Percentiles rank a stretch among this genome's conserved stretches.
Conservation (phyloP, 2,329 filamentous ascomycete species). For the Aspergillus sp. region DNA sequence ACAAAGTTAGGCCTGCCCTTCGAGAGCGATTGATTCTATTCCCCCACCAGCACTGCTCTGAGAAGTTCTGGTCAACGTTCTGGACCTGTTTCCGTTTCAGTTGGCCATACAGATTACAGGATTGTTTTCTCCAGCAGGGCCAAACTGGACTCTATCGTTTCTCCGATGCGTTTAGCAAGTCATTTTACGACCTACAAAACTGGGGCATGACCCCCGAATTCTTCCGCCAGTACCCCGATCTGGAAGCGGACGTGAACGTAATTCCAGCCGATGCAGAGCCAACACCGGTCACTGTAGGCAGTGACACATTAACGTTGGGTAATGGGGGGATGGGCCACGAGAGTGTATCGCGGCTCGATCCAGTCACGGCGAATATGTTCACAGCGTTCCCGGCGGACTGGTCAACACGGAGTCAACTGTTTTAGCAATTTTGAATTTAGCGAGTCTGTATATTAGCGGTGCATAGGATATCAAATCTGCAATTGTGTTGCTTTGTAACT, state of each 20-base stretch:
- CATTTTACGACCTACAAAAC: conserved; percentile 12
- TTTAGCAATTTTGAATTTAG: not conserved
- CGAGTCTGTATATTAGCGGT: not conserved
- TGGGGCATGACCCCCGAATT: conserved; percentile 12
- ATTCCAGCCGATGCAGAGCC: not conserved
- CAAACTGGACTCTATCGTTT: conserved; percentile 6
- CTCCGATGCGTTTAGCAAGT: conserved; percentile 6
- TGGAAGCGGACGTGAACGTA: conserved; percentile 7
- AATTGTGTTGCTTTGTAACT: not conserved
- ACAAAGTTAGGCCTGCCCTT: conserved; percentile 5
- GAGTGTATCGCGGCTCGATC: not conserved
- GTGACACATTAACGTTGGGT: not conserved
- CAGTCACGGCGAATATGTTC: conserved; percentile 4
- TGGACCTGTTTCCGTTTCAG: conserved; percentile 13
- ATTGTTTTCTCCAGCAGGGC: not conserved
- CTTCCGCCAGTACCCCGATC: conserved; percentile 9
- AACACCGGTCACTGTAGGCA: not conserved
- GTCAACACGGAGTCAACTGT: conserved; percentile 2
- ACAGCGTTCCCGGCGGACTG: conserved; percentile 4
- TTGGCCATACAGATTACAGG: conserved; percentile 9
- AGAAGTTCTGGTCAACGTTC: conserved; percentile 14
- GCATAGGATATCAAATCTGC: not conserved
- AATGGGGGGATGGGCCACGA: not conserved
- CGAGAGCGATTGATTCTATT: conserved; percentile 11
- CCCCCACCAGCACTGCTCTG: conserved; percentile 12